These are phyloP conservation scores for Camelina laxa DNA, from an alignment of 345 rosid genomes.

Conservation along the genomic window DNA sequence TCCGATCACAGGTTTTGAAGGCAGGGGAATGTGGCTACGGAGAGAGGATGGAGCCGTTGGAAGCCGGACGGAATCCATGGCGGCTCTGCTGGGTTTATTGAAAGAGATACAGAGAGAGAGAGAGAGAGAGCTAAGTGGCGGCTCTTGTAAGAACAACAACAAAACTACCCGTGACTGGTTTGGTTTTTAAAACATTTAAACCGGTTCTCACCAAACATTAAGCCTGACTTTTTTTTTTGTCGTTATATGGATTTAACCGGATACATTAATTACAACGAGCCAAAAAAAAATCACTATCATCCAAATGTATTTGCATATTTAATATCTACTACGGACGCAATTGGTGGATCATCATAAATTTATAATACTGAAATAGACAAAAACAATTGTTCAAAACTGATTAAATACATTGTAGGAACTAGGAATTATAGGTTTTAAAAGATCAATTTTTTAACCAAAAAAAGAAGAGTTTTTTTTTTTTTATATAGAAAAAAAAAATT, in stretches of 20 bases:
- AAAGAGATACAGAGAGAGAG: background rate
- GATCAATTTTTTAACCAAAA: too few relatives aligned
- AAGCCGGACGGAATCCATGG: conserved; percentile 42
- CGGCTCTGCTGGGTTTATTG: conserved; percentile 33
- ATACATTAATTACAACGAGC: background rate
- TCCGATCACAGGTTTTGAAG: conserved; percentile 34
- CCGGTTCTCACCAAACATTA: background rate
- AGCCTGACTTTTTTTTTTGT: background rate
- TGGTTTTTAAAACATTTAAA: background rate
- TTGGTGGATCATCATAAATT: background rate
- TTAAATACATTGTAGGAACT: too few relatives aligned
- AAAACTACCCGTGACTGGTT: background rate
- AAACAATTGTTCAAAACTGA: too few relatives aligned
- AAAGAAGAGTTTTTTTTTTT: background rate
- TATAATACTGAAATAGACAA: too few relatives aligned
- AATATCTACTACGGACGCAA: background rate
- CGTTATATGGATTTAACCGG: background rate
- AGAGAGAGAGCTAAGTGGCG: background rate
- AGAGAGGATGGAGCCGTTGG: conserved; percentile 35
- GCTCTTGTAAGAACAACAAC: background rate
- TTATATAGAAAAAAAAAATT: too few relatives aligned
- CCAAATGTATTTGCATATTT: background rate
- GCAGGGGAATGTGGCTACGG: conserved; percentile 32
- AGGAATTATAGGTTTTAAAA: too few relatives aligned
- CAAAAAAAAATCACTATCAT: too few relatives aligned